phyloP scores from a whole-genome alignment of 2,329 filamentous ascomycete genomes.

The Sphaerostilbella broomeana region DNA sequence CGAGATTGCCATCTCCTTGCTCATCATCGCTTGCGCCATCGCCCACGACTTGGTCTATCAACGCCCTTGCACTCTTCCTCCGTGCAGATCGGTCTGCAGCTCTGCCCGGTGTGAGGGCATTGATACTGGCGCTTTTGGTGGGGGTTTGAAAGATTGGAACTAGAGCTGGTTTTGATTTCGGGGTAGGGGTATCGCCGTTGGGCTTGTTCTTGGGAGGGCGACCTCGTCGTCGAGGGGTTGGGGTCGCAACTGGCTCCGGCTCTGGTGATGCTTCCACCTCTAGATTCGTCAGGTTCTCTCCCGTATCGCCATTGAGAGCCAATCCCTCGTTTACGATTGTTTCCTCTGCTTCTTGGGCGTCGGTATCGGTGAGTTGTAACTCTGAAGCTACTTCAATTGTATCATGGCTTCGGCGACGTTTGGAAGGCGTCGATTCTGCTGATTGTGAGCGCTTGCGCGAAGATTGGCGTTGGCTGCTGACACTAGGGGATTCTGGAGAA shows the following conservation, averaged over 20 bases:
- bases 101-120: constrained; percentile 53
- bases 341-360: background rate
- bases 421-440: constrained; percentile 25
- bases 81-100: constrained; percentile 81
- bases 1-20: constrained; percentile 24
- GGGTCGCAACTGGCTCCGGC: constrained; percentile 2
- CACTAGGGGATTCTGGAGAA: background rate
- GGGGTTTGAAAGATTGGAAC: constrained; percentile 34
- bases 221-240: constrained; percentile 31
- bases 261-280: constrained; percentile 3
- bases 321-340: background rate
- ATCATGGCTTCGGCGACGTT: constrained; percentile 24
- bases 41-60: constrained; percentile 65
- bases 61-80: constrained; percentile 70
- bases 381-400: constrained; percentile 6
- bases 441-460: constrained; percentile 19
- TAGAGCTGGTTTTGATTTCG: constrained; percentile 25
- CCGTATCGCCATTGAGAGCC: constrained; percentile 6
- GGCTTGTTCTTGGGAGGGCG: constrained; percentile 27
- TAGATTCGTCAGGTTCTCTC: constrained; percentile 7
- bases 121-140: constrained; percentile 26
- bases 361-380: background rate
- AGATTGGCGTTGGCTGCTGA: constrained; percentile 3
- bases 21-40: constrained; percentile 63
- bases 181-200: constrained; percentile 30